These are phyloP conservation scores for Miscanthus lutarioriparius DNA, from an alignment of 176 grass and related monocot genomes.

Conservation along the genomic window DNA sequence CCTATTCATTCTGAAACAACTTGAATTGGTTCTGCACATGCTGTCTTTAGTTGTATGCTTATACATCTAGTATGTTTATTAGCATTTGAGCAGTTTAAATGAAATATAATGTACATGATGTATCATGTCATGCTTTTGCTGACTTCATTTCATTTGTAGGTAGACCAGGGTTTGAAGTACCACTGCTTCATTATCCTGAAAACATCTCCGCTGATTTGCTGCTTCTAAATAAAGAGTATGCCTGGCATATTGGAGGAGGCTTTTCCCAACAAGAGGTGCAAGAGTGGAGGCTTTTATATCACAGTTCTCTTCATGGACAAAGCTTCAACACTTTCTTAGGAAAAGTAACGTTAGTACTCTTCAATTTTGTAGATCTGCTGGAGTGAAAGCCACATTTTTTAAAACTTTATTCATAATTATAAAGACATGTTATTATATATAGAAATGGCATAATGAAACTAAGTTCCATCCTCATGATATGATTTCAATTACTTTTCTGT, in stretches of 20 bases:
- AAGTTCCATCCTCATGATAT: background rate
- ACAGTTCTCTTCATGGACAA: conserved; percentile 88
- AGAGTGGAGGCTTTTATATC: conserved; percentile 91
- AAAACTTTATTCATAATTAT: conserved; percentile 3
- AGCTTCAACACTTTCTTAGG: conserved; percentile 98
- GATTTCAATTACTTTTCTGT: background rate
- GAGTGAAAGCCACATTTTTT: background rate
- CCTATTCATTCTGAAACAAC: conserved; percentile 5
- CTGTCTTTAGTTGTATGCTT: background rate
- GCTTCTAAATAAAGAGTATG: conserved; percentile 81
- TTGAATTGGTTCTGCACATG: background rate
- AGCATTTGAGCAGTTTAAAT: conserved; percentile 5
- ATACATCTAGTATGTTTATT: background rate
- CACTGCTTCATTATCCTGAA: conserved; percentile 66
- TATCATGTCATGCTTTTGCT: conserved; percentile 24
- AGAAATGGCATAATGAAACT: background rate
- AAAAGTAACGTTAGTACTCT: conserved; percentile 72
- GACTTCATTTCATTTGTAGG: conserved; percentile 47
- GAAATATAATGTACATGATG: background rate
- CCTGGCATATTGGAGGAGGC: conserved; percentile 89
- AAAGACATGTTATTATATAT: background rate
- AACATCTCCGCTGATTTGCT: conserved; percentile 54
- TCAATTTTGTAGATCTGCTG: conserved; percentile 13
- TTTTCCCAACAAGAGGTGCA: conserved; percentile 71
- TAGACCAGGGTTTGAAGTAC: conserved; percentile 75